These are phyloP conservation scores for Chlamydomonas asymmetrica DNA, from an alignment of 139 green algal species.

Conservation along the genomic window DNA sequence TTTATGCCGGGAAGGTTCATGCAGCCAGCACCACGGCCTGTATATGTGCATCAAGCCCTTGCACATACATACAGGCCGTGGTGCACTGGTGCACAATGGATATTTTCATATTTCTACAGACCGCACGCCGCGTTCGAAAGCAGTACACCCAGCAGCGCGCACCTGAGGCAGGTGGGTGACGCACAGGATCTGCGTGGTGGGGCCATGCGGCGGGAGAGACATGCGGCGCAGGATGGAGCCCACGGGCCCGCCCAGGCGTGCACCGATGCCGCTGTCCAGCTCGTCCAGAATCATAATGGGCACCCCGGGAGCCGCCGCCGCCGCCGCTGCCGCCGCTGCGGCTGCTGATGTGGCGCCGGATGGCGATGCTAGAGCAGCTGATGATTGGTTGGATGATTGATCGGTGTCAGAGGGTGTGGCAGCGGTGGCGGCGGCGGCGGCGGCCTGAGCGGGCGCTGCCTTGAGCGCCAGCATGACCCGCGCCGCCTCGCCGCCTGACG, in stretches of 20 bases:
- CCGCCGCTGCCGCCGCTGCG: not conserved
- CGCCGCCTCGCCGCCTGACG: constrained; percentile 76
- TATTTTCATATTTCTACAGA: too few relatives aligned
- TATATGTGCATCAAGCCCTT: too few relatives aligned
- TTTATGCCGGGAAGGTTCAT: too few relatives aligned
- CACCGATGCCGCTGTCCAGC: constrained; percentile 75
- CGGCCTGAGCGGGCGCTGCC: constrained; percentile 49
- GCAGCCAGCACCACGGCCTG: too few relatives aligned
- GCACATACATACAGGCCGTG: too few relatives aligned
- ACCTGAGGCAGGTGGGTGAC: constrained; percentile 84
- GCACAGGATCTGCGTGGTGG: constrained; percentile 71
- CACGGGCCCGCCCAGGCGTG: constrained; percentile 63
- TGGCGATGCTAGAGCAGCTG: not conserved
- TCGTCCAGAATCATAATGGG: constrained; percentile 83
- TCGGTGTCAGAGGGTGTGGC: too few relatives aligned
- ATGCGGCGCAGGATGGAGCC: constrained; percentile 70
- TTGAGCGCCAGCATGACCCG: constrained; percentile 88
- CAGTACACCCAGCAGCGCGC: not conserved
- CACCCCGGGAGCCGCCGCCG: constrained; percentile 5
- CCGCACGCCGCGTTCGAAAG: too few relatives aligned
- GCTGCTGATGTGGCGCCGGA: not conserved
- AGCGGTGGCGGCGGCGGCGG: not conserved
- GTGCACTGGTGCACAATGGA: constrained; percentile 1
- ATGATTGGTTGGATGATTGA: not conserved
- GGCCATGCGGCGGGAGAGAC: not conserved